Base-by-base conservation (phyloP, 2,329 filamentous ascomycete species). In the Talaromyces atroroseus region DNA sequence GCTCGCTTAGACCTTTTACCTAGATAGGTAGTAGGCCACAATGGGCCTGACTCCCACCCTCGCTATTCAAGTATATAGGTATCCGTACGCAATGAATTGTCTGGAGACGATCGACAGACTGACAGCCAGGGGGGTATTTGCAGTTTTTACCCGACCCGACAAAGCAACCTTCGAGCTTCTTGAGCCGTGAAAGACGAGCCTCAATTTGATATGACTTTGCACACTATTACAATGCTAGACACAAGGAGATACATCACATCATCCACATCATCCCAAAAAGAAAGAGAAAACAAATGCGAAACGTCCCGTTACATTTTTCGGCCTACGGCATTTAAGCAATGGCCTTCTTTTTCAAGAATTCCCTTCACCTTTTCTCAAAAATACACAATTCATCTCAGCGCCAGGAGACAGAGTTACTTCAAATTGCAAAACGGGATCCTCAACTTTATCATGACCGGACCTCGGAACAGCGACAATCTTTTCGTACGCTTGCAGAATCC, bases 401-500 rank as follows among this genome's bases (percentile, higher is more conserved):
- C 67, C 71, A 2, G 72, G 71, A 57, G 67, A 71, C 11, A 74
- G 59, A 0, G 72, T 74, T 38, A 74, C 68, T 61, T 74, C 71
- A 58, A 72, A 73, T 47, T 60, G 63, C 55, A 74, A 57, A 45
- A 60, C 58, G 2, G 71, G 71, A 61, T 74, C 70, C 45, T 68
- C 65, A 48, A 72, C 69, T n/a, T 55, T 55, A n/a, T 65, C 60
- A 56, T 68, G 64, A 2, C 68, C 69, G n/a, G 53, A 62, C 10
- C 63, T 62, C 0, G 68, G 67, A 21, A 71, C 52, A 3, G 69
- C 71, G 29, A 68, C 53, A 56, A 77, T 67, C 36, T 65, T 61
- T 60, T 72, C 68, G 62, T 71, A 77, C 49, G 68, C 65, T 62
- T 77, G 74, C 61, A 77, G 58, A 40, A 78, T 71, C 26, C 75